A percentile compares a stretch with the other conserved stretches of the same genome.
Conservation (phyloP, 768 basidiomycete genomes). For the Tubosaeta sp. region DNA sequence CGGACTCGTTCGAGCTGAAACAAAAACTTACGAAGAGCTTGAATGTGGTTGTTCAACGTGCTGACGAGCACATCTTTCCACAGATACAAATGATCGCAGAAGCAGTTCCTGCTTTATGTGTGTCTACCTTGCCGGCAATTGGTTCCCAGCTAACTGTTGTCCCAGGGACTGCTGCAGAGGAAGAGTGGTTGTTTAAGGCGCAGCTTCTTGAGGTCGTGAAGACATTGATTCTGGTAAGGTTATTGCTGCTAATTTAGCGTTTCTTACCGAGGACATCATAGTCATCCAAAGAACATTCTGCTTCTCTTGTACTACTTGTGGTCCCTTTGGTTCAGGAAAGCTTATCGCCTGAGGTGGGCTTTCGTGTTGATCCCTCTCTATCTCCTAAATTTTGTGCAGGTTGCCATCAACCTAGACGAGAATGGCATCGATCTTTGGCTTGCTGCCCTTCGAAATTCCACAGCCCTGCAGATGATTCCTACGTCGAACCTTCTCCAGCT, state of each 20-base stretch:
- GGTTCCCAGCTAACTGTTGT: constrained; percentile 8
- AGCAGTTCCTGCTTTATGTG: constrained; percentile 72
- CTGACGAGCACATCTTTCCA: constrained; percentile 57
- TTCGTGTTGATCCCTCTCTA: background rate
- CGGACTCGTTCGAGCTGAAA: constrained; percentile 73
- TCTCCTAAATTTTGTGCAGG: constrained; percentile 36
- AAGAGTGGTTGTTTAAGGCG: constrained; percentile 69
- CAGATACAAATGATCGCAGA: constrained; percentile 55
- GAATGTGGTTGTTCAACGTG: constrained; percentile 61
- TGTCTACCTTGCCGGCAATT: constrained; percentile 20
- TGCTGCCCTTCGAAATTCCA: constrained; percentile 61
- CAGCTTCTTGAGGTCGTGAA: constrained; percentile 67
- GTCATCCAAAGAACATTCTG: constrained; percentile 65
- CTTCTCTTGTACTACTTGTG: constrained; percentile 48
- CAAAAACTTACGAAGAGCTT: constrained; percentile 66
- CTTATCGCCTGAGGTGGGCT: constrained; percentile 50
- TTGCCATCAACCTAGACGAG: constrained; percentile 65
- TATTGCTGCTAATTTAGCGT: background rate
- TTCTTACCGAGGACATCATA: constrained; percentile 26
- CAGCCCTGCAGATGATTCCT: constrained; percentile 43
- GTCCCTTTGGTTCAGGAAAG: constrained; percentile 65
- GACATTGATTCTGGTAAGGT: constrained; percentile 60
- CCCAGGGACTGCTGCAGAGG: constrained; percentile 63
- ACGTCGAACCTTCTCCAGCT: constrained; percentile 57
- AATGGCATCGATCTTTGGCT: constrained; percentile 78